Base-by-base conservation (phyloP, 805 yeast species). In the Candida caryicola region DNA sequence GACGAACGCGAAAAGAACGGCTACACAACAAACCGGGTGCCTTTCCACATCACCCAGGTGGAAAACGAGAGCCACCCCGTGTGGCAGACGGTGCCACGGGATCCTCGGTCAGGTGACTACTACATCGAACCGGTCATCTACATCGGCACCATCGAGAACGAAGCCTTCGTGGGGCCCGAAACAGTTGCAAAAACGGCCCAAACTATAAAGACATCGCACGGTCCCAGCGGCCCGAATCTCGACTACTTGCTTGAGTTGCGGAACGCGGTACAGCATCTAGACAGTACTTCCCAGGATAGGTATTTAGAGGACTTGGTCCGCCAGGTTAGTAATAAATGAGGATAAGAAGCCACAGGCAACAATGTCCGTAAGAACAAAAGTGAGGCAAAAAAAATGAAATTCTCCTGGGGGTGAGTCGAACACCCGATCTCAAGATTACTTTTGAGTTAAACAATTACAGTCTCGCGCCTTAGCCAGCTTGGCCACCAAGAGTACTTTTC, bases 1-100 rank as follows among this genome's bases (percentile, higher is more conserved):
- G 95, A 90, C 49, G 71, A 77, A 10, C 69, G 98, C 39, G 98
- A 90, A 51, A 89, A 88, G 57, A 89, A 88, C 53, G 98, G 97
- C 0, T 90, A 90, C 59, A 69, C 87, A 1, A 66, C 78, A 2
- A 87, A 85, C 46, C 60, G 69, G 16, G 81, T 88, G 3, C 78
- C 77, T 4, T 86, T 88, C 53, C 72, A 74, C 45, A 65, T 85
- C 8, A 62, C 69, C 12, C 45, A 44, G 9, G 32, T 37, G 9
- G 50, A 44, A 4, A 40, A 37, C 9, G 28, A 17, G 14, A 36
- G 27, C 7, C 39, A 33, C 5, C 37, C 36, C n/a, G 49, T 40
- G 3, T 31, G 47, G 25, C 17, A 29, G 7, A 23, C 17, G 15
- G 50, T 50, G n/a, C 55, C 61, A 0, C 37, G 36, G 15, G 44